Base-by-base conservation (phyloP, 257 asterid genomes). In the Solanum chaucha region DNA sequence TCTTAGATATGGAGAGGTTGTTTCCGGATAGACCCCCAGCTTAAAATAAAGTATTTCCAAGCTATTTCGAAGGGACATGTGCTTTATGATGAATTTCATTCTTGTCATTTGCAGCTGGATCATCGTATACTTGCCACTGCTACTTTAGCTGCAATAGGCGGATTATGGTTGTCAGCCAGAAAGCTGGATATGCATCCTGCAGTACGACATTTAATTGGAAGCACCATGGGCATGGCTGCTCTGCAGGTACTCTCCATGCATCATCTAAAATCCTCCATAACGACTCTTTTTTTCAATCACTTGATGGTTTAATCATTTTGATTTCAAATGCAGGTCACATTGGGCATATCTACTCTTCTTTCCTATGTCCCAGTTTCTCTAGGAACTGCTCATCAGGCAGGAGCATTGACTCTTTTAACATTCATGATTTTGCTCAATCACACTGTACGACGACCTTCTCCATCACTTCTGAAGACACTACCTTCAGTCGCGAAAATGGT, bases 71-170 rank as follows among this genome's bases (percentile, higher is more conserved):
- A 28, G n/a, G n/a, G 6, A 71, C 3, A 30, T n/a, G 72, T 13
- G 34, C 58, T 38, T n/a, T 1, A 72, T 46, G 9, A 46, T 51
- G 70, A 46, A 86, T 32, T 72, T 78, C 36, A n/a, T 22, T 71
- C 55, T 74, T 14, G 40, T 22, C 30, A 12, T 86, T 26, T 74
- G 85, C 93, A 95, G 98, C 95, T 97, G 80, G 98, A 97, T 88
- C 98, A 97, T 90, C 95, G 99, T 58, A 91, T 95, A 75, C 98
- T 97, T n/a, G 99, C 99, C 84, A 93, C 95, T 87, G 92, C 98
- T 55, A 92, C 99, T 24, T 90, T 97, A 88, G 89, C 88, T 86
- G 93, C 98, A 51, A 90, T 97, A 35, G 91, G 93, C 83, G 96
- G 95, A 71, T 86, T 97, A 90, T 95, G 98, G 98, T 91, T 92